Conservation (phyloP, 2,329 filamentous ascomycete species). For the Fusarium sp. region DNA sequence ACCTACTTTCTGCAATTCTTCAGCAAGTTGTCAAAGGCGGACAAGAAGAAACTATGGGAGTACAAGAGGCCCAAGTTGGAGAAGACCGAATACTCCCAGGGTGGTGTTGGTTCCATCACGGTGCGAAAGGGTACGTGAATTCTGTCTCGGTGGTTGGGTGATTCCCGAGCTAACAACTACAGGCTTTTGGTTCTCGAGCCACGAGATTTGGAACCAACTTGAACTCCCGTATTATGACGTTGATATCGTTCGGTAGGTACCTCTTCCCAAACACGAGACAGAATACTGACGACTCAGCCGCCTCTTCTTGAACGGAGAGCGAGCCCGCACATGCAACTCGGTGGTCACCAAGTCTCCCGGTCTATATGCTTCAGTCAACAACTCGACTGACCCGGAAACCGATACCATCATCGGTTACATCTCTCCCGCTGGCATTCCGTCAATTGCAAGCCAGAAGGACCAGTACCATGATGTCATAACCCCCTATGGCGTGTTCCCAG, state of each 20-base stretch:
- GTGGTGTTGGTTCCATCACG: slow-evolving; percentile 54
- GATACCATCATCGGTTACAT: slow-evolving; percentile 55
- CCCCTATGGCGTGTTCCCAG: slow-evolving; percentile 54
- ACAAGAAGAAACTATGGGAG: slow-evolving; percentile 53
- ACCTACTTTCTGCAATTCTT: slow-evolving; percentile 57
- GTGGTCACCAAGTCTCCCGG: slow-evolving; percentile 52
- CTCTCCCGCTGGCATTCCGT: slow-evolving; percentile 55
- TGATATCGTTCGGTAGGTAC: slow-evolving; percentile 50
- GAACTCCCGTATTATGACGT: slow-evolving; percentile 58
- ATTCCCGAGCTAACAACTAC: neutral
- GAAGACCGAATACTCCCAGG: slow-evolving; percentile 52
- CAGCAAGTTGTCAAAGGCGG: slow-evolving; percentile 45
- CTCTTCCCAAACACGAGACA: neutral
- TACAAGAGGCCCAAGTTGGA: slow-evolving; percentile 53
- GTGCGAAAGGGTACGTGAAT: slow-evolving; percentile 50
- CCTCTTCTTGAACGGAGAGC: slow-evolving; percentile 54
- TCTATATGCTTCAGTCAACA: slow-evolving; percentile 58
- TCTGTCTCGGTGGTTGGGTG: rapidly evolving
- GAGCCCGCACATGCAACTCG: slow-evolving; percentile 57
- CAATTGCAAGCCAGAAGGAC: slow-evolving; percentile 53
- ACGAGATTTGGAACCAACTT: slow-evolving; percentile 57
- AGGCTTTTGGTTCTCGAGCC: slow-evolving; percentile 56
- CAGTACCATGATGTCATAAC: slow-evolving; percentile 57
- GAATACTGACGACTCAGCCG: slow-evolving; percentile 37
- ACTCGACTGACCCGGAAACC: slow-evolving; percentile 52